Evolutionary conservation across 805 yeast species (phyloP), one percentile per base, ranked within the genome.

Genomic region (Cyberlindnera xishuangbannaensis): DNA sequence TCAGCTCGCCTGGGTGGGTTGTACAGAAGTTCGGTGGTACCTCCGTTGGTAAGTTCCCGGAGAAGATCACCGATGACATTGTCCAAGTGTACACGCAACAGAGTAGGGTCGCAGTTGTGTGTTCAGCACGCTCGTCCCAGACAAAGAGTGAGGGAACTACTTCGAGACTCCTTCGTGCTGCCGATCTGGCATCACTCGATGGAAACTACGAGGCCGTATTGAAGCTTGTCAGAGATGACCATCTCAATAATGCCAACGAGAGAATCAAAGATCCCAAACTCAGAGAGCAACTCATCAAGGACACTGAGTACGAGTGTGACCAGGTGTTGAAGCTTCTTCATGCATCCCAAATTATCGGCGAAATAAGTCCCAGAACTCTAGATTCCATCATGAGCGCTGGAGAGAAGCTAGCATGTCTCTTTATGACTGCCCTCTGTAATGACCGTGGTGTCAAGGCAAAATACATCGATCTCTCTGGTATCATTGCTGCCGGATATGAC

Each of bases 1-100:
- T 20, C 37, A 28, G 29, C 25, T 35, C 40, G 11, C 40, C 21
- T 3, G 73, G 73, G 13, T 81, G 90, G 88, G 58, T 83, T 4
- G 83, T 92, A 6, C 98, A 92, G 59, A 92, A 92, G 60, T 92
- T 85, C 52, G 98, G 98, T 30, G 98, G 98, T 34, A 92, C 98
- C 12, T 79, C 92, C 29, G 96, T 92, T 20, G 98, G 98, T 15
- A 92, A 92, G 57, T 88, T 92, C 58, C 84, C 96, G 8, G 77
- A 71, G 32, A 73, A 80, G 44, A 92, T 92, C 35, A 87, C 86
- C 18, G 82, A 83, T 39, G 84, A 86, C 45, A 86, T 92, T 30
- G 83, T 92, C 30, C 76, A 76, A 51, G 73, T 67, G 16, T 85
- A 76, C 54, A 64, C 77, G 22, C 61, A 70, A 25, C 61, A 63